Base-by-base conservation (phyloP, 2,329 filamentous ascomycete species). In the Curvularia eragrostidis region DNA sequence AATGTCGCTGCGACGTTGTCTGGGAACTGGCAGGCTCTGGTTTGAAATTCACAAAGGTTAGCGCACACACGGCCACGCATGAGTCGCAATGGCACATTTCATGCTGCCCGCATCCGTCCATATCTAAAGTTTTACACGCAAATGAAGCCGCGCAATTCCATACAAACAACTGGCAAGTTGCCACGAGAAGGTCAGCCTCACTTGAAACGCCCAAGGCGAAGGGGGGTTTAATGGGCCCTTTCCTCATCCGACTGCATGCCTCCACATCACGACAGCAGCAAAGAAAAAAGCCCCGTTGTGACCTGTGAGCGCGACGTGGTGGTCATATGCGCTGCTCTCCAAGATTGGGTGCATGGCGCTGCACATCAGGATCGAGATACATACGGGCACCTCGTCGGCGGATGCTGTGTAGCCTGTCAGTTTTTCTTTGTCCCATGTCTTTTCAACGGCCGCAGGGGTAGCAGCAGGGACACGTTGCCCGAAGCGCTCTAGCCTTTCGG, bases 351-450 rank as follows among this genome's bases (percentile, higher is more conserved):
- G 61, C 56, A 48, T 39, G 26, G 42, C 24, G 51, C 55, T 60
- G 53, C 55, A 48, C 61, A 60, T 52, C 28, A 46, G 39, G 49
- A 56, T 66, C 32, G 58, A 59, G 60, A 66, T 65, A 69, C 67
- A 66, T 65, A 69, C 67, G 63, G 60, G 55, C 48, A 54, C 58
- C 58, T 59, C 54, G 59, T 52, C 58, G 58, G 54, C 64, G 58
- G 55, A 66, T 67, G 65, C 59, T 65, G 64, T 70, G 64, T 67
- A 59, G 62, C 65, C 68, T 71, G 69, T 71, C 69, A 71, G 26
- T 54, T 41, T 57, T 59, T 66, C 52, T 66, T 66, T 62, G 64
- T 66, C 62, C 67, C 63, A 62, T 62, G 54, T 66, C 61, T 54
- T 55, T 65, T 59, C 53, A 71, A 68, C 66, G 63, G 67, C 59